Conservation (phyloP, 805 yeast species). For the Wickerhamomyces subpelliculosus region DNA sequence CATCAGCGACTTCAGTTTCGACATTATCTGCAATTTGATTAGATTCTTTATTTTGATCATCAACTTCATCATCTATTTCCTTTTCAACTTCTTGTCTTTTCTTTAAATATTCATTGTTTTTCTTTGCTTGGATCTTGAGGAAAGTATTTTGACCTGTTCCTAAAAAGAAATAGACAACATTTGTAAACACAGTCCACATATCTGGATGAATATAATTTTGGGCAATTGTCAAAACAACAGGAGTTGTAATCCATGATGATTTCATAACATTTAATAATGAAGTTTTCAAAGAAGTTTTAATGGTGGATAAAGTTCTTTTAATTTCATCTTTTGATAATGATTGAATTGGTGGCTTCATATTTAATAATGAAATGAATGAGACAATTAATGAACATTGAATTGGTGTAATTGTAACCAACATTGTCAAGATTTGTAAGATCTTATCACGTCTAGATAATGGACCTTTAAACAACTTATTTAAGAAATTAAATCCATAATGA, state of each 20-base stretch:
- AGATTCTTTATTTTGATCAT: constrained; percentile 2
- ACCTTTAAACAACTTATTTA: constrained; percentile 37
- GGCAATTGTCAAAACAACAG: constrained; percentile 44
- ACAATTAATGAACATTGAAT: constrained; percentile 40
- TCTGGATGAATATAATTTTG: constrained; percentile 52
- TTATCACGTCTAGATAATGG: constrained; percentile 34
- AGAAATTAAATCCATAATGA: constrained; percentile 43
- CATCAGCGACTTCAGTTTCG: neutral
- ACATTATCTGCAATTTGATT: constrained; percentile 5
- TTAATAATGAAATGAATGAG: constrained; percentile 45
- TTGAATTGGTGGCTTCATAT: constrained; percentile 20
- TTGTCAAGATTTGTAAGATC: constrained; percentile 42
- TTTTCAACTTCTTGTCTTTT: constrained; percentile 16
- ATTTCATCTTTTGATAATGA: constrained; percentile 8
- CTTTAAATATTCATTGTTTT: constrained; percentile 11
- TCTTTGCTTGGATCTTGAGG: constrained; percentile 34
- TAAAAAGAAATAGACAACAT: constrained; percentile 47
- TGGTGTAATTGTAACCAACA: constrained; percentile 53
- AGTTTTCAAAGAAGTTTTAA: constrained; percentile 26
- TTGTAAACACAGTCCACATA: constrained; percentile 60
- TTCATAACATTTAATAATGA: constrained; percentile 41
- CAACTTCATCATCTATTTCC: constrained; percentile 8
- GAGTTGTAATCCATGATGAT: constrained; percentile 48
- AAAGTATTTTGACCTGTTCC: constrained; percentile 58
- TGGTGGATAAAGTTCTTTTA: constrained; percentile 6